phyloP scores from a whole-genome alignment of 2,329 filamentous ascomycete genomes.

The Aspergillus luchuensis region DNA sequence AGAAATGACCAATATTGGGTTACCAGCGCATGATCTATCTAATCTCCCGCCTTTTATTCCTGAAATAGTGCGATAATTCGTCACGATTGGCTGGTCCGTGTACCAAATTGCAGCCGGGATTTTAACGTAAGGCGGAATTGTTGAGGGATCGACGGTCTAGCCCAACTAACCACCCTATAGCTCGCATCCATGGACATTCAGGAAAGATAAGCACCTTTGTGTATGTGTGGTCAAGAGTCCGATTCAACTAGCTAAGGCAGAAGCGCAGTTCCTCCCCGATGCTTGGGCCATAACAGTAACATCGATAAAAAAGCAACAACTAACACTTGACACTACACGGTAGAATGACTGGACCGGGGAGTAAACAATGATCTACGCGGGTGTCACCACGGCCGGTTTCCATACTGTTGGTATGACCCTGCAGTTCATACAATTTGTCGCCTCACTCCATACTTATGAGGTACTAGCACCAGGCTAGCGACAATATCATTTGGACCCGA shows the following conservation, averaged over 20 bases:
- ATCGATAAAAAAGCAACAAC: too few relatives aligned
- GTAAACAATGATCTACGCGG: too few relatives aligned
- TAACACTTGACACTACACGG: too few relatives aligned
- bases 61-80: neutral
- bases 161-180: neutral
- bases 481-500: neutral
- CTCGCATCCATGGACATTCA: neutral
- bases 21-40: slow-evolving; percentile 1
- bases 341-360: too few relatives aligned
- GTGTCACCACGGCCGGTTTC: too few relatives aligned
- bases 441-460: neutral
- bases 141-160: neutral
- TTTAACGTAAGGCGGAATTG: neutral
- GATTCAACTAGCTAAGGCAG: neutral
- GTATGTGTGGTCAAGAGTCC: neutral
- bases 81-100: neutral
- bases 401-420: neutral
- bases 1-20: slow-evolving; percentile 2
- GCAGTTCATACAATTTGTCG: neutral
- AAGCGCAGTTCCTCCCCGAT: too few relatives aligned
- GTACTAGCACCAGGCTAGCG: neutral
- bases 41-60: neutral
- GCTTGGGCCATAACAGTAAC: too few relatives aligned
- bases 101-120: neutral
- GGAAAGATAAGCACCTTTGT: neutral